A percentile compares a stretch with the other conserved stretches of the same genome.
Evolutionary conservation across 2,329 filamentous ascomycete species (phyloP).

Genomic region (Cytospora mali): DNA sequence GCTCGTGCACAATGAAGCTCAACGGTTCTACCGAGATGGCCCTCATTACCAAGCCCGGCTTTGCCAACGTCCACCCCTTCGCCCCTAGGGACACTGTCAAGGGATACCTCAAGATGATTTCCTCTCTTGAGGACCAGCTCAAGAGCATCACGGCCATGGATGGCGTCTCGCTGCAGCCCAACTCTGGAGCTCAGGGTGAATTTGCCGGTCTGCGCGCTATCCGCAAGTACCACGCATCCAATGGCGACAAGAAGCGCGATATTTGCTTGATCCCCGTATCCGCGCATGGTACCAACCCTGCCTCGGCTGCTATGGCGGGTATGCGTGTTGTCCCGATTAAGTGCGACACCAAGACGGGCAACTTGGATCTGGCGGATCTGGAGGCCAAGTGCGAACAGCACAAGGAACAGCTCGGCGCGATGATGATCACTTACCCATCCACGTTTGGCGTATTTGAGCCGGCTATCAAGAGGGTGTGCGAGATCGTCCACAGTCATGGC

Average conservation of each 20-base stretch:
- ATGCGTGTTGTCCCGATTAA: conserved; percentile 94
- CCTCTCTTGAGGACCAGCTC: conserved; percentile 74
- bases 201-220: conserved; percentile 90
- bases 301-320: conserved; percentile 91
- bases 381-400: conserved; percentile 88
- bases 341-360: conserved; percentile 83
- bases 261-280: conserved; percentile 95
- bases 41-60: conserved; percentile 75
- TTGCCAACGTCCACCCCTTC: conserved; percentile 82
- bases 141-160: conserved; percentile 87
- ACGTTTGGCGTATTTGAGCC: conserved; percentile 96
- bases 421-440: conserved; percentile 97
- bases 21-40: conserved; percentile 94
- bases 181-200: conserved; percentile 94
- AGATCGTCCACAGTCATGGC: conserved; percentile 82
- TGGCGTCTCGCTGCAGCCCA: conserved; percentile 87
- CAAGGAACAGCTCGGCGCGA: conserved; percentile 80
- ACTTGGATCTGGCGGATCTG: conserved; percentile 84
- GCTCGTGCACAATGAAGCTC: conserved; percentile 98
- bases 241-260: conserved; percentile 72
- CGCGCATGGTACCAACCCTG: conserved; percentile 94
- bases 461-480: conserved; percentile 79
- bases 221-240: conserved; percentile 76
- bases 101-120: conserved; percentile 72
- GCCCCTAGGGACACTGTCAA: conserved; percentile 63